These are phyloP conservation scores for Metschnikowia arizonensis DNA, from an alignment of 805 yeast genomes.

Conservation along the genomic window DNA sequence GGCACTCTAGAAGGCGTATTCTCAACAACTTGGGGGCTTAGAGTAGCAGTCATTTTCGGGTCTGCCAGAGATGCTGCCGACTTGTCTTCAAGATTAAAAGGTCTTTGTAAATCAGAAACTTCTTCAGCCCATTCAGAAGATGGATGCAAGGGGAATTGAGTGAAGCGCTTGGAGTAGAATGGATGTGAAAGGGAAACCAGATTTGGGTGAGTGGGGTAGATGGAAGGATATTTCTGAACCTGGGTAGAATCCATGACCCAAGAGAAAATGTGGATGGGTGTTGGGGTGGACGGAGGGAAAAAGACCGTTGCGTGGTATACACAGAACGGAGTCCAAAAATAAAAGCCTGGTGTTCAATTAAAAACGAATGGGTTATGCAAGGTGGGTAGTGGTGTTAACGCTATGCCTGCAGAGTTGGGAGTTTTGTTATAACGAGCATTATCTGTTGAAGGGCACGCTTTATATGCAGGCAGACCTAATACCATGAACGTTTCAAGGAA, in stretches of 20 bases:
- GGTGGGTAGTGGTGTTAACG: constrained; percentile 1
- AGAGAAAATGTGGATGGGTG: not conserved
- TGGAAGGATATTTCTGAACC: constrained; percentile 4
- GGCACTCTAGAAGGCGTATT: constrained; percentile 9
- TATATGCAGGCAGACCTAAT: not conserved
- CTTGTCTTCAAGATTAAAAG: not conserved
- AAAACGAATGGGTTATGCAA: not conserved
- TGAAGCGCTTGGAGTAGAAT: constrained; percentile 9
- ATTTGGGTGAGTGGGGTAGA: not conserved
- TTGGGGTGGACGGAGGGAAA: too few species aligned
- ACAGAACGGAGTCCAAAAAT: not conserved
- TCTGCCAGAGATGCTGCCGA: constrained; percentile 5
- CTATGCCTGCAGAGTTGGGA: constrained; percentile 4
- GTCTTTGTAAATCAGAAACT: not conserved
- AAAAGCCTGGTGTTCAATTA: not conserved
- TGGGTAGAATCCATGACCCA: constrained; percentile 12
- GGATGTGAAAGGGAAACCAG: constrained; percentile 4
- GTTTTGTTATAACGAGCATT: not conserved
- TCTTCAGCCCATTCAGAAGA: constrained; percentile 13
- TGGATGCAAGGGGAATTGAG: constrained; percentile 9
- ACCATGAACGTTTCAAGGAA: not conserved
- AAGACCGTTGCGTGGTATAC: not conserved
- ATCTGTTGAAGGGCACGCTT: not conserved
- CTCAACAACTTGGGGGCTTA: constrained; percentile 6
- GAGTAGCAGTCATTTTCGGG: constrained; percentile 4